Base-by-base conservation (phyloP, 164 flowering plant genomes). In the Vitis cinerea region DNA sequence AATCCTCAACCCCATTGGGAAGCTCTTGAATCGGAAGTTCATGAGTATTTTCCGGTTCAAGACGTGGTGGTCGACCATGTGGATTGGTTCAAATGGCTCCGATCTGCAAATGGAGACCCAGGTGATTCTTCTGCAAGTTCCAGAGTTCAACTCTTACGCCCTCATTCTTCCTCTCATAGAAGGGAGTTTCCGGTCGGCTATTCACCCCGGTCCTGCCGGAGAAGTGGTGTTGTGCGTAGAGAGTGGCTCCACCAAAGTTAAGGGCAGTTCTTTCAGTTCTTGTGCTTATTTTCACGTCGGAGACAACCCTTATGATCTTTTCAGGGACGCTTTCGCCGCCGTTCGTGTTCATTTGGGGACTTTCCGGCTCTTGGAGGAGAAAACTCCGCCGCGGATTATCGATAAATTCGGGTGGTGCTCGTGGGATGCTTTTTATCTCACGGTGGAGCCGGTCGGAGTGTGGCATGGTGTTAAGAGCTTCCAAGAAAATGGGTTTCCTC, bases 41-140 rank as follows among this genome's bases (percentile, higher is more conserved):
- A 14, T 69, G 47, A 69, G 72, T 27, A 61, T 69, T 31, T 69
- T 69, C 65, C 15, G 72, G 52, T 69, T 69, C 59, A 69, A 69
- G 58, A 61, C 65, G 2, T 69, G 72, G 72, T 68, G 72, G 65
- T 60, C 72, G 5, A 69, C 72, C 2, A 60, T 60, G 65, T 69
- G 72, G 65, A 61, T 69, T 1, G 65, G 72, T 5, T 56, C 59
- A 17, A 56, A 56, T 15, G 59, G 59, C 19, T 56, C 59, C 9
- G 23, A 56, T 56, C 19, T 56, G 2, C 59, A 56, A 56, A 56
- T 17, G 59, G 59, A 56, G 59, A 56, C 59, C 3, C 59, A 56
- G 10, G 2, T 56, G 59, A 17, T 56, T 9, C 59, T 56, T 51
- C 11, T 51, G 14, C 11, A 51, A 9, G 54, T 51, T 15, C 54